A percentile compares a stretch with the other conserved stretches of the same genome.
Evolutionary conservation across 352 stramenopile species (phyloP).

Genomic region (Globisporangium viniferum): DNA sequence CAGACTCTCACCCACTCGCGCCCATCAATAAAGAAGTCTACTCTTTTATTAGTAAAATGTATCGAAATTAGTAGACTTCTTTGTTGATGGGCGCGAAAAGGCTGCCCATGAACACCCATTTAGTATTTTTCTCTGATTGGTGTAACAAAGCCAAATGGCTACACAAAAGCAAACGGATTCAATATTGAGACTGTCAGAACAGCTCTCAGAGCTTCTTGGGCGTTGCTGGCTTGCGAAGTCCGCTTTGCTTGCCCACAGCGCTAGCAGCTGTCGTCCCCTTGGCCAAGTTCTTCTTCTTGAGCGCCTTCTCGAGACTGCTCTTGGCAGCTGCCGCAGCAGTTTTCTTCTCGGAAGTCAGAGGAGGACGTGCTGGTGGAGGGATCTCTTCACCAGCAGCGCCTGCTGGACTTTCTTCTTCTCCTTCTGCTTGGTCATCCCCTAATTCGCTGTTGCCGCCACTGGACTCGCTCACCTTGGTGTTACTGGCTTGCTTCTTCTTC

Average conservation of each 20-base stretch:
- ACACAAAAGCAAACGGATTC: no score
- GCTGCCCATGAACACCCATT: no score
- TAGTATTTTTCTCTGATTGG: no score
- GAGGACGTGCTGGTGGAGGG: no score
- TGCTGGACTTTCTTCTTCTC: no score
- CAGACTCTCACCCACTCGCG: no score
- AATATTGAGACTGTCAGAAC: not conserved
- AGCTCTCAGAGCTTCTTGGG: constrained; percentile 13
- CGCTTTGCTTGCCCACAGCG: not conserved
- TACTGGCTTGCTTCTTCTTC: constrained; percentile 16
- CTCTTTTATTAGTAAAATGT: no score
- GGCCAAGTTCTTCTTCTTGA: constrained; percentile 37
- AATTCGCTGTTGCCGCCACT: not conserved
- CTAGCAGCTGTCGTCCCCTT: not conserved
- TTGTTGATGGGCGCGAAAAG: no score
- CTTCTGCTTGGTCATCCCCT: not conserved
- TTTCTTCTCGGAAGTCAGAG: constrained; percentile 12
- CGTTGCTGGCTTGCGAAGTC: constrained; percentile 5
- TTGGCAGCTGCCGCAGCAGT: constrained; percentile 15
- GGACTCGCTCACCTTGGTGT: not conserved
- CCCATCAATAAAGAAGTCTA: no score
- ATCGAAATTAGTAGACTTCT: no score
- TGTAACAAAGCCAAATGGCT: no score
- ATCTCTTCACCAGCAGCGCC: no score
- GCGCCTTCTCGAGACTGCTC: constrained; percentile 40